Conservation (phyloP, 2,329 filamentous ascomycete genomes). For the Penicillium hordei region DNA sequence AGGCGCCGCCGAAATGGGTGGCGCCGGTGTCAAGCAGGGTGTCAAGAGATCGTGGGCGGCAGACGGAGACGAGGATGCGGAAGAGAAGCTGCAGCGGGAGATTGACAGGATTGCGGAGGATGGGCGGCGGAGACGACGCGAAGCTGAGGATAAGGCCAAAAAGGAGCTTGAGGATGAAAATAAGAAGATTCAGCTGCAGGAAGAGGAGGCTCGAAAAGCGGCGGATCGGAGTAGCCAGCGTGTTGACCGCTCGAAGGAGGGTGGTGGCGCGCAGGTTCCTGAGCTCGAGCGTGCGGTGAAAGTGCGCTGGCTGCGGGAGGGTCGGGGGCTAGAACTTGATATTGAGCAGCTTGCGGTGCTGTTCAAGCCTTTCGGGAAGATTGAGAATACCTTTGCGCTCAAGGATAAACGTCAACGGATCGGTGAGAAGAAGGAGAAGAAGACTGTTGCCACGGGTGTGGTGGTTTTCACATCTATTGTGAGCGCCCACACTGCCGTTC, state of each 20-base stretch:
- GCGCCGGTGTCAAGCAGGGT: conserved; percentile 49
- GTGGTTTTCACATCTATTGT: conserved; percentile 60
- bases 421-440: conserved; percentile 53
- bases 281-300: conserved; percentile 60
- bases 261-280: conserved; percentile 45
- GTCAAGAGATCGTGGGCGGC: conserved; percentile 57
- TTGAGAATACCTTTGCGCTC: conserved; percentile 56
- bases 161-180: conserved; percentile 46
- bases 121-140: conserved; percentile 52
- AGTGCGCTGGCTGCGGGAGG: conserved; percentile 55
- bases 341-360: conserved; percentile 48
- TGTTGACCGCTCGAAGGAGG: conserved; percentile 38
- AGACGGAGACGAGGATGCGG: conserved; percentile 42
- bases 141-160: conserved; percentile 49
- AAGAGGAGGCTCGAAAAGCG: conserved; percentile 46
- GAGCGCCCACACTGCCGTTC: conserved; percentile 57
- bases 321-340: conserved; percentile 47
- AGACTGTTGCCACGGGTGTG: conserved; percentile 53
- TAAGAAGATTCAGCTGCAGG: conserved; percentile 38
- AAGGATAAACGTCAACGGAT: conserved; percentile 57
- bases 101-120: conserved; percentile 55
- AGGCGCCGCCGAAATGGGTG: conserved; percentile 35
- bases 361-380: conserved; percentile 56
- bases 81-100: conserved; percentile 54
- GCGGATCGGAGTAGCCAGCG: conserved; percentile 33